Base-by-base conservation (phyloP, 495 filamentous ascomycete species). In the Pseudotulostoma volvatum region DNA sequence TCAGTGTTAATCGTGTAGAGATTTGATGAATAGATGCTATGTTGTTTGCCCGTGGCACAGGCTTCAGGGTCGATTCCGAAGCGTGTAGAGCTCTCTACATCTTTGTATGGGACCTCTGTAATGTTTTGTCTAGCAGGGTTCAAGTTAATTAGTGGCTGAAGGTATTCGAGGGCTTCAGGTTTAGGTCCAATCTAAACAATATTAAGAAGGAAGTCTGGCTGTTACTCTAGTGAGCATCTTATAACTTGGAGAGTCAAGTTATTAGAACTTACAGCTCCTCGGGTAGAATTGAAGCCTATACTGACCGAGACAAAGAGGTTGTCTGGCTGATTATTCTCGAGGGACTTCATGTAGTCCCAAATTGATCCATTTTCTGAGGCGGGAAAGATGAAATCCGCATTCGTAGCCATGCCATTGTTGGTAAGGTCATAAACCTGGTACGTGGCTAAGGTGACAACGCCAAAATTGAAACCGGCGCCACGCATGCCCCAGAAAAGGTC, bases 401-500 rank as follows among this genome's bases (percentile, higher is more conserved):
- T 48, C 18, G 54, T 45, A 9, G 49, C 45, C 2, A 51, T n/a
- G 36, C 15, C 11, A n/a, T 3, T 33, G 9, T 21, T 36, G 23
- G 20, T n/a, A 23, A 45, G 3, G 40, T 35, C 36, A 16, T 45
- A 45, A 31, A 46, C 37, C 30, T 37, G 33, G 36, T 49, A 54
- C 11, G 37, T 52, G 17, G 46, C 51, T 4, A 19, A 23, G 1
- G 35, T 35, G 9, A 53, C 33, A 11, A 51, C 38, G 17, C 51
- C 53, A 30, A 57, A 55, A 7, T 58, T 60, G 30, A 47, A 42
- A 8, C 57, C 57, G 2, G 50, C 54, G 8, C 56, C 60, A 20
- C 54, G 51, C 15, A 63, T 42, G 8, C 45, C 55, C 53, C 52
- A 52, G 53, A 60, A 56, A 15, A 60, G 45, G 14, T 59, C 52